These are phyloP conservation scores for Mycena crocata DNA, from an alignment of 768 basidiomycete species.

Conservation along the genomic window DNA sequence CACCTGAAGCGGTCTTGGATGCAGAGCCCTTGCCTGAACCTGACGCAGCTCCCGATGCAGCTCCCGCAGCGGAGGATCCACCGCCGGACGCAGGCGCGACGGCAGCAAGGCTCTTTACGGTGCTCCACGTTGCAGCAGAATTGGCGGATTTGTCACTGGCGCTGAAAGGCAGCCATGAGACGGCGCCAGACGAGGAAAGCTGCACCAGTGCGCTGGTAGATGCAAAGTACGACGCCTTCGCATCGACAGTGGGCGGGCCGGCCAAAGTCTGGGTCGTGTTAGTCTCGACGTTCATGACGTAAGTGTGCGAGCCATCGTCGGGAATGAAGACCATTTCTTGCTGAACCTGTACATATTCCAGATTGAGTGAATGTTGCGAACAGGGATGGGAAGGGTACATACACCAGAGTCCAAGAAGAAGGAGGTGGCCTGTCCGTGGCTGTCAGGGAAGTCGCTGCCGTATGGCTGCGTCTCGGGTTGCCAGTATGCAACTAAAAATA, in stretches of 20 bases:
- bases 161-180: conserved; percentile 72
- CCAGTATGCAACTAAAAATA: conserved; percentile 81
- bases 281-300: conserved; percentile 77
- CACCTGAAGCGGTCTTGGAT: background rate
- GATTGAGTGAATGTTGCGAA: background rate
- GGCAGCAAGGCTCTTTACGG: conserved; percentile 57
- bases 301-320: conserved; percentile 76
- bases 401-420: conserved; percentile 68
- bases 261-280: conserved; percentile 73
- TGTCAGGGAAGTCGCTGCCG: conserved; percentile 68
- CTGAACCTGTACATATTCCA: conserved; percentile 65
- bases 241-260: conserved; percentile 70
- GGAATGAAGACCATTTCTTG: conserved; percentile 83
- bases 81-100: conserved; percentile 38
- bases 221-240: conserved; percentile 73
- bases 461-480: conserved; percentile 75
- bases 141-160: conserved; percentile 57
- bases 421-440: conserved; percentile 71
- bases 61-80: background rate
- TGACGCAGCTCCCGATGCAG: background rate
- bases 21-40: background rate
- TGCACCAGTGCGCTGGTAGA: conserved; percentile 72
- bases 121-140: conserved; percentile 60
- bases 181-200: conserved; percentile 67
- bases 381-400: conserved; percentile 32